phyloP scores from a whole-genome alignment of 306 rosid genomes.

The Vigna radiata region DNA sequence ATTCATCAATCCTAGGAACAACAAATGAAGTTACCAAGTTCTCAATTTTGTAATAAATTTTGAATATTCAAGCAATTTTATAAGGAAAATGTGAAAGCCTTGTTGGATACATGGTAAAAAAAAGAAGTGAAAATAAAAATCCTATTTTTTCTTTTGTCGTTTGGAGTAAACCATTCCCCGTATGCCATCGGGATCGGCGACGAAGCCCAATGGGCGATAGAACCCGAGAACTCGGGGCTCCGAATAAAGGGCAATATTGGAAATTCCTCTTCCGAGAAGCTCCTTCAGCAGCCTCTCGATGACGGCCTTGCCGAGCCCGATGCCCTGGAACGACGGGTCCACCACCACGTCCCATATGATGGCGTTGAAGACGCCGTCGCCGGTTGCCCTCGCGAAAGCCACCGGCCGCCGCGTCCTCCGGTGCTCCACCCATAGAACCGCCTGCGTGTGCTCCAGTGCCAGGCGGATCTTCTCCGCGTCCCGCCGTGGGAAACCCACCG shows the following conservation, averaged over 20 bases:
- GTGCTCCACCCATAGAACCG: slow-evolving; percentile 80
- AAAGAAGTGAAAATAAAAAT: too few relatives aligned
- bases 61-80: too few relatives aligned
- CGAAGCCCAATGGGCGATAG: slow-evolving; percentile 82
- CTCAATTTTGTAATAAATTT: too few relatives aligned
- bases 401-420: slow-evolving; percentile 62
- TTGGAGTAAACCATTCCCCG: slow-evolving; percentile 84
- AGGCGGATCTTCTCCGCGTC: slow-evolving; percentile 69
- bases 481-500: slow-evolving; percentile 87
- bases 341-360: slow-evolving; percentile 96
- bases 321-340: slow-evolving; percentile 90
- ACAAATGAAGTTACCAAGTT: background rate
- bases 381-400: slow-evolving; percentile 92
- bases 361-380: slow-evolving; percentile 94
- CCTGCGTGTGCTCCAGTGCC: slow-evolving; percentile 79
- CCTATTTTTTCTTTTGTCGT: slow-evolving; percentile 47
- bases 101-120: too few relatives aligned
- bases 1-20: background rate
- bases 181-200: slow-evolving; percentile 88
- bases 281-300: slow-evolving; percentile 74
- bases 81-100: too few relatives aligned
- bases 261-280: slow-evolving; percentile 60
- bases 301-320: slow-evolving; percentile 84
- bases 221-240: slow-evolving; percentile 92
- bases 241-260: slow-evolving; percentile 76